phyloP scores from a whole-genome alignment of 495 filamentous ascomycete genomes.

The Tuber borchii region DNA sequence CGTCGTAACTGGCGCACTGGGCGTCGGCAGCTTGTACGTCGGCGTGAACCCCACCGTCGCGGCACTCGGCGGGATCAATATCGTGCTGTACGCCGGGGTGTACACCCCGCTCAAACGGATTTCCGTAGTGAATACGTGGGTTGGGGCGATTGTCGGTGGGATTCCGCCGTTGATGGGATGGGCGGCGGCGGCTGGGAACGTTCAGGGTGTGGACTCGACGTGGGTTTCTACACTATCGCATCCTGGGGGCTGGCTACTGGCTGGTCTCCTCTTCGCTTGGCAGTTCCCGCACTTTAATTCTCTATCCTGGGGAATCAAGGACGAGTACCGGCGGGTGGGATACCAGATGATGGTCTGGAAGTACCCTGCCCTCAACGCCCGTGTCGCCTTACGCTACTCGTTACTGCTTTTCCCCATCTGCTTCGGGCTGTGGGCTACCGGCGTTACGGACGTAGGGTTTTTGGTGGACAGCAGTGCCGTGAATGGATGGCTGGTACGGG shows the following conservation, averaged over 20 bases:
- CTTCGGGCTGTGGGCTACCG: slow-evolving; percentile 66
- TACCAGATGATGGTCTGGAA: slow-evolving; percentile 88
- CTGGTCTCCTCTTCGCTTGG: slow-evolving; percentile 81
- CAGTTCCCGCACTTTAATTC: slow-evolving; percentile 98
- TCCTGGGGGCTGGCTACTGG: slow-evolving; percentile 83
- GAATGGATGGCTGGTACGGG: slow-evolving; percentile 77
- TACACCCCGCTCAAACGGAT: slow-evolving; percentile 91
- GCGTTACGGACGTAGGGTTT: slow-evolving; percentile 84
- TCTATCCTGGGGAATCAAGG: slow-evolving; percentile 73
- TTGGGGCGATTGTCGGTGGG: slow-evolving; percentile 82
- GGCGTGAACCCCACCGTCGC: slow-evolving; percentile 93
- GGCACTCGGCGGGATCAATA: slow-evolving; percentile 76
- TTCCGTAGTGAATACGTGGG: slow-evolving; percentile 87
- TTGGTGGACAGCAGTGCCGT: slow-evolving; percentile 70
- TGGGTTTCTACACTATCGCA: slow-evolving; percentile 66
- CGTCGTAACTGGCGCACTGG: slow-evolving; percentile 56
- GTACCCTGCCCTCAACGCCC: slow-evolving; percentile 72
- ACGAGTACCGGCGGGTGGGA: slow-evolving; percentile 82
- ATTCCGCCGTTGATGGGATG: slow-evolving; percentile 98
- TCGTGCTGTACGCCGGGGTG: slow-evolving; percentile 77
- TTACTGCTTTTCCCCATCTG: slow-evolving; percentile 83
- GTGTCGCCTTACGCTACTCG: slow-evolving; percentile 84
- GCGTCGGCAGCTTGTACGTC: slow-evolving; percentile 65
- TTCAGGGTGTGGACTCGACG: slow-evolving; percentile 18
- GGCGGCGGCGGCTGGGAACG: slow-evolving; percentile 73